Conservation (phyloP, 345 rosid genomes). For the Syzygium grande region DNA sequence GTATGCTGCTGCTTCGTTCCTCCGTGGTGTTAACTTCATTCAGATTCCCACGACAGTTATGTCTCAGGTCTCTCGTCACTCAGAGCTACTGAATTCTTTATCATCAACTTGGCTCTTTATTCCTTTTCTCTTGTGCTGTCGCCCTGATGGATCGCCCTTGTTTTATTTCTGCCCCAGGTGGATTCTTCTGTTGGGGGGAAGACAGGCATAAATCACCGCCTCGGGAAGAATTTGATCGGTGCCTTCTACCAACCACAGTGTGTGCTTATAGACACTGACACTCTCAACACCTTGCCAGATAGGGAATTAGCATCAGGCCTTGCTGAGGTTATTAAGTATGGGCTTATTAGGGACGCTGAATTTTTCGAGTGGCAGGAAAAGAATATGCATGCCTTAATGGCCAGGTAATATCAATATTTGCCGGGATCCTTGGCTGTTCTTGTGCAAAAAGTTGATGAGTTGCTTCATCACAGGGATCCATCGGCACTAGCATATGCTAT, state of each 20-base stretch:
- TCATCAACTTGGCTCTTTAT: neutral
- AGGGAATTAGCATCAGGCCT: constrained; percentile 93
- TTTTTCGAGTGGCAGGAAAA: constrained; percentile 98
- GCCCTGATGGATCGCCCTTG: neutral
- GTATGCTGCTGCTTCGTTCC: constrained; percentile 88
- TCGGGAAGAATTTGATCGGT: constrained; percentile 96
- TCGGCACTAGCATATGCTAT: constrained; percentile 79
- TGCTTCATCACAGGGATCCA: constrained; percentile 63
- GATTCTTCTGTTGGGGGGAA: constrained; percentile 99
- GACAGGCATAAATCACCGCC: constrained; percentile 88
- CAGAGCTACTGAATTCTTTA: neutral
- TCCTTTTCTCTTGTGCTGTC: neutral
- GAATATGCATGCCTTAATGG: constrained; percentile 61
- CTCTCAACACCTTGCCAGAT: constrained; percentile 78
- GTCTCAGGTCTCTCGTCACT: constrained; percentile 60
- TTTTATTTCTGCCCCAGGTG: constrained; percentile 35
- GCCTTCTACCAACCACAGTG: constrained; percentile 99
- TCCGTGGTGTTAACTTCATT: constrained; percentile 97
- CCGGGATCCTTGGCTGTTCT: neutral
- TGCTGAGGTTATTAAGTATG: constrained; percentile 94
- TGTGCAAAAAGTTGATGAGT: neutral
- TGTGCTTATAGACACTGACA: constrained; percentile 84
- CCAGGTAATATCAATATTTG: constrained; percentile 42
- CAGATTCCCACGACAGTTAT: constrained; percentile 98
- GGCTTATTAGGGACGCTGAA: constrained; percentile 88